Base-by-base conservation (phyloP, 2,329 filamentous ascomycete genomes). In the Alternaria novae-zelandiae region DNA sequence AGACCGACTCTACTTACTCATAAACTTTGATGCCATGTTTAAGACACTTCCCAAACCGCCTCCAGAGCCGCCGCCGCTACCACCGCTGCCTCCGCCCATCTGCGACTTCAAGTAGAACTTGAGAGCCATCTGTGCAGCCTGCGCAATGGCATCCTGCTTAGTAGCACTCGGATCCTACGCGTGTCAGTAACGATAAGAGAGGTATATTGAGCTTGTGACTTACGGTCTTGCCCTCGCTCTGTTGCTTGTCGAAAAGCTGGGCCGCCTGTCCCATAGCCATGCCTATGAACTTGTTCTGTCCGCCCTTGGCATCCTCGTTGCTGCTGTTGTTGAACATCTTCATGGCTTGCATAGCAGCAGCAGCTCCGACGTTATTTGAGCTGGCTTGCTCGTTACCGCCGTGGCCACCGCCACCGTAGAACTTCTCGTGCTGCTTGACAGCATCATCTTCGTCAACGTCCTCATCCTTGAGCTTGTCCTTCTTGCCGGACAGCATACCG, bases 61-160 rank as follows among this genome's bases (percentile, higher is more conserved):
- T 0, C 81, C 86, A 26, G 75, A 76, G 17, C 74, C 71, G 26
- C 75, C 72, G 21, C 80, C 77, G 28, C 82, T 77, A 20, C 86
- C 86, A 12, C 75, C 74, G 32, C 76, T 70, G 46, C 55, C 50
- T 30, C 81, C 81, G 26, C 83, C 81, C 76, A 80, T 80, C 78
- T 93, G 86, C 71, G 87, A 89, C 87, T 97, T 94, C 84, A 96
- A 83, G 80, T 94, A 97, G 88, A 97, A 91, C 87, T 97, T 94
- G 72, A 97, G 80, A 3, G 94, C 94, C 87, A 92, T 91, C 85
- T 97, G 90, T 2, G 89, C 94, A 4, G 94, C 94, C 79, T 89
- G 85, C 77, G 91, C 89, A 50, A 97, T 84, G 54, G 89, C 93
- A 51, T 89, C 89, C 81, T 97, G 89, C 87, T 97, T 97, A 81